These are phyloP conservation scores for Verbascum thapsus DNA, from an alignment of 257 asterid species.

Conservation along the genomic window DNA sequence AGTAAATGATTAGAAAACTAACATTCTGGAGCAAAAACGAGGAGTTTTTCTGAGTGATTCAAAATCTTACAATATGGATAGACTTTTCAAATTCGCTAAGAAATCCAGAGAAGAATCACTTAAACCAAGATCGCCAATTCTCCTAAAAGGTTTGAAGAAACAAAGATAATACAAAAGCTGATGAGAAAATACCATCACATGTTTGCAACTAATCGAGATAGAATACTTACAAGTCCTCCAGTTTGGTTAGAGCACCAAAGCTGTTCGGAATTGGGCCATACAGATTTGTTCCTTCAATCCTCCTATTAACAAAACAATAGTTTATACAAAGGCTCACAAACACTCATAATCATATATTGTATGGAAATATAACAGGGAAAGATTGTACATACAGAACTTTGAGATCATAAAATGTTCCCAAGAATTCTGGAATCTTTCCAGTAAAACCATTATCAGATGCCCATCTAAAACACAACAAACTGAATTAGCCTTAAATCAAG, in stretches of 20 bases:
- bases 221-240: slow-evolving; percentile 54
- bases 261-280: slow-evolving; percentile 64
- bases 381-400: slow-evolving; percentile 45
- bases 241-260: slow-evolving; percentile 51
- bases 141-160: slow-evolving; percentile 35
- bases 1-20: slow-evolving; percentile 8
- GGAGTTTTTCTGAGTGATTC: slow-evolving; percentile 14
- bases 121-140: slow-evolving; percentile 55
- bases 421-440: slow-evolving; percentile 62
- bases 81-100: slow-evolving; percentile 49
- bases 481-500: not conserved
- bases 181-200: not conserved
- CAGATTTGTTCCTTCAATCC: slow-evolving; percentile 64
- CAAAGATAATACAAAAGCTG: not conserved
- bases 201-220: not conserved
- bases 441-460: slow-evolving; percentile 62
- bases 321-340: not conserved
- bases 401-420: slow-evolving; percentile 48
- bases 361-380: slow-evolving; percentile 15
- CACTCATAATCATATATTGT: not conserved
- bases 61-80: slow-evolving; percentile 56
- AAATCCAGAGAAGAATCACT: slow-evolving; percentile 52
- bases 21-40: not conserved
- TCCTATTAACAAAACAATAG: slow-evolving; percentile 39
- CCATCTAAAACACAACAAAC: slow-evolving; percentile 50